Evolutionary conservation across 495 filamentous ascomycete genomes (phyloP).

Genomic region (Immersiella caudata): DNA sequence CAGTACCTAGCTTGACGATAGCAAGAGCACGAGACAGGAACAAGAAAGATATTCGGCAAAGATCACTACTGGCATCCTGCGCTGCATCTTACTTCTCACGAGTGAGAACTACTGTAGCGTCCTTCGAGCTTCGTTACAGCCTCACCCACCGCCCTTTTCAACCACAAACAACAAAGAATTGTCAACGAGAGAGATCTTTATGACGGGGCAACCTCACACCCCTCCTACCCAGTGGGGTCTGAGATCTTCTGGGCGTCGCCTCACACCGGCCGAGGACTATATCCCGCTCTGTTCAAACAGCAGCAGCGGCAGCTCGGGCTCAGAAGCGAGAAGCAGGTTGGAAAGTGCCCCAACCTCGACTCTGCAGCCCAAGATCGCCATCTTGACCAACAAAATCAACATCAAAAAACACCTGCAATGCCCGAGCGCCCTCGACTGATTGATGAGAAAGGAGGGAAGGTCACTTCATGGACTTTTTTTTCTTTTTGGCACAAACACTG

Average conservation of each 20-base stretch:
- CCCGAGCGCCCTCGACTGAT: not conserved
- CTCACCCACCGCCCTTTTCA: not conserved
- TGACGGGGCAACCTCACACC: not conserved
- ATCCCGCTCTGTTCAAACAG: not conserved
- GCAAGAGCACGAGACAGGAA: constrained; percentile 58
- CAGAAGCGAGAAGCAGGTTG: not conserved
- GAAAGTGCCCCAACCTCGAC: too few species aligned
- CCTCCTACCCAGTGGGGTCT: not conserved
- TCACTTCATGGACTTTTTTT: too few species aligned
- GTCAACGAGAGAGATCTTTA: not conserved
- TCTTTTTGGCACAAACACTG: not conserved
- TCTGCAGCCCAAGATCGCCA: too few species aligned
- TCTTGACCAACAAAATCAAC: too few species aligned
- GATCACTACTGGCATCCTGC: constrained; percentile 35
- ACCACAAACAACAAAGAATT: not conserved
- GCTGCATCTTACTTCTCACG: constrained; percentile 38
- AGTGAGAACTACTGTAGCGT: constrained; percentile 41
- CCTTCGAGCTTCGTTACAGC: not conserved
- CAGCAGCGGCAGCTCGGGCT: not conserved
- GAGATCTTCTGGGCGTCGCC: not conserved
- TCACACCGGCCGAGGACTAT: not conserved
- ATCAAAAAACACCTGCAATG: not conserved
- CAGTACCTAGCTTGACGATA: constrained; percentile 63
- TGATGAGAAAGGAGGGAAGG: not conserved
- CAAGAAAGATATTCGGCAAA: constrained; percentile 43